A percentile compares a stretch with the other conserved stretches of the same genome.
Conservation (phyloP, 257 asterid species). For the Petrea volubilis region DNA sequence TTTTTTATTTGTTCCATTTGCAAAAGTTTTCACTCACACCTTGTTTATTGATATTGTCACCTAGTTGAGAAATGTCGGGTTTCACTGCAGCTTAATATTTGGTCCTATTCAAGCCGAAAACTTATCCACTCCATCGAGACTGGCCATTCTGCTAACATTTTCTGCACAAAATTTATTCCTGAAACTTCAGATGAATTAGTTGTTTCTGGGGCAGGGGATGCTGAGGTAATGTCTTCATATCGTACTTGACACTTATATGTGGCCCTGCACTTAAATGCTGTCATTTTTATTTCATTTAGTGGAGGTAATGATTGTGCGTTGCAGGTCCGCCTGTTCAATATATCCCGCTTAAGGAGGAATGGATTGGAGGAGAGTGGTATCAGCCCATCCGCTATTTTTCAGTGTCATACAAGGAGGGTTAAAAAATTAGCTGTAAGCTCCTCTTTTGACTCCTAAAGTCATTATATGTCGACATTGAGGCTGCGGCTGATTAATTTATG, state of each 20-base stretch:
- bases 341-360: constrained; percentile 63
- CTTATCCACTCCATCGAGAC: constrained; percentile 88
- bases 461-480: constrained; percentile 6
- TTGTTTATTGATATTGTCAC: neutral
- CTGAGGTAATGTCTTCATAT: constrained; percentile 65
- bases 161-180: constrained; percentile 94
- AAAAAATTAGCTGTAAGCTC: constrained; percentile 90
- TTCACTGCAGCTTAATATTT: constrained; percentile 79
- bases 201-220: constrained; percentile 98
- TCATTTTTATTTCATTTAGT: constrained; percentile 15
- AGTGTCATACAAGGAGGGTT: constrained; percentile 89
- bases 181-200: constrained; percentile 93
- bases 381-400: constrained; percentile 73
- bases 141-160: constrained; percentile 91
- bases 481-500: constrained; percentile 19
- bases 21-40: neutral
- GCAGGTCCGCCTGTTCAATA: constrained; percentile 92
- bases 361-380: constrained; percentile 51
- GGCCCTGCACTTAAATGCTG: constrained; percentile 1
- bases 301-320: constrained; percentile 19
- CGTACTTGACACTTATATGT: constrained; percentile 8
- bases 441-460: constrained; percentile 27
- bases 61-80: constrained; percentile 1
- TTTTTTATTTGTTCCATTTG: neutral
- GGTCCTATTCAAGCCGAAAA: constrained; percentile 75